Base-by-base conservation (phyloP, 345 rosid species). In the Corymbia maculata region DNA sequence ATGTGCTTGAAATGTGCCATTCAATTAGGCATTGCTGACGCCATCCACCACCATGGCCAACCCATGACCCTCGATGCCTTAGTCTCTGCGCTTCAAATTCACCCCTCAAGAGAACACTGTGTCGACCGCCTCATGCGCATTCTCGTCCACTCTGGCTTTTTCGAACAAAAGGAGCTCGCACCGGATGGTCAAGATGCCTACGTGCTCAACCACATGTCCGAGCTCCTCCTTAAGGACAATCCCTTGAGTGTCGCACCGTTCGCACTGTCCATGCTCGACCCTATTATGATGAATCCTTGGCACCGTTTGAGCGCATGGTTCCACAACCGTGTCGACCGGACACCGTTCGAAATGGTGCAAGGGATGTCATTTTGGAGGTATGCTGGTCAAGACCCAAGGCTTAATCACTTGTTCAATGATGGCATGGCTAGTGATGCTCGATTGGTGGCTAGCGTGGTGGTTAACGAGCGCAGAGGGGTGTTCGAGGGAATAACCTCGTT, bases 1-100 rank as follows among this genome's bases (percentile, higher is more conserved):
- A 91, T 90, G 93, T 89, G 93, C 12, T 44, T 94, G 8, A 92
- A 92, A 86, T 91, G 92, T 49, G 94, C 92, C 21, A 59, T 94
- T 53, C 85, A 94, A 8, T 85, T 94, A 16, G 87, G 90, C 55
- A 92, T 94, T 52, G 92, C 93, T 0, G 95, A 93, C 13, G 52
- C 86, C 85, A 89, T 94, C 90, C 91, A 92, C 68, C 85, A 15
- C 50, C 93, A 92, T 79, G 92, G 90, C 49, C 61, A 79, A 12
- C 92, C 94, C 90, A 94, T 94, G 87, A 89, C 88, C 17, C 87
- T 89, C 8, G 36, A 89, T 1, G 88, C 93, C 64, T 87, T 94
- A 0, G 88, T 87, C 50, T 57, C 89, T 1, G 86, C 89, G 11
- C 87, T 93, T 1, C 36, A 36, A 5, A 79, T 93, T 66, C 85